Percentiles rank a stretch among this genome's conserved stretches.
Evolutionary conservation across 2,329 filamentous ascomycete species (phyloP).

Genomic region (Phyllosticta capitalensis): DNA sequence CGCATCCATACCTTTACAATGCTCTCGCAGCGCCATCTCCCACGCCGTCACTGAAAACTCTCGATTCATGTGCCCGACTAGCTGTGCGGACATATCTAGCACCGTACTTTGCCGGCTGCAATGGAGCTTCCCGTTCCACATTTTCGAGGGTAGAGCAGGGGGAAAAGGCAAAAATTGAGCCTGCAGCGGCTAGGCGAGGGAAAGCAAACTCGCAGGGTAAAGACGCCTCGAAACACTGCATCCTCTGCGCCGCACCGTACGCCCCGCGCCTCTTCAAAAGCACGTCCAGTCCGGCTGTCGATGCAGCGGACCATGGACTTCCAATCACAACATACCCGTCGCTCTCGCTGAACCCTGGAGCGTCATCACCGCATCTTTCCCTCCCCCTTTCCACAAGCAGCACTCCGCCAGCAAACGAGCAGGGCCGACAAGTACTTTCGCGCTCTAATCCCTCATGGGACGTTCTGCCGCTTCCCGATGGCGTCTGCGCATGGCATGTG

Average conservation of each 20-base stretch:
- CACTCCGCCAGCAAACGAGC: background rate
- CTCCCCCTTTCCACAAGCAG: background rate
- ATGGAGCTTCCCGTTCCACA: background rate
- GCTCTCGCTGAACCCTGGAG: background rate
- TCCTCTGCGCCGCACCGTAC: conserved; percentile 23
- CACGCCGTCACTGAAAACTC: conserved; percentile 10
- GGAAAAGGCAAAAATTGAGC: too few species aligned
- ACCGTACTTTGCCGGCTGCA: conserved; percentile 5
- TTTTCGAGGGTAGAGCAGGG: background rate
- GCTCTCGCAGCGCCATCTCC: conserved; percentile 15
- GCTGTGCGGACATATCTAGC: conserved; percentile 22
- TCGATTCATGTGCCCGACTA: conserved; percentile 21
- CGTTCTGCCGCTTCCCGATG: conserved; percentile 21
- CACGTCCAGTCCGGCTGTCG: conserved; percentile 18
- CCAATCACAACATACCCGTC: background rate
- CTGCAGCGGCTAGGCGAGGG: background rate
- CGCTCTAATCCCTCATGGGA: conserved; percentile 9
- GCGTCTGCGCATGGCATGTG: conserved; percentile 27
- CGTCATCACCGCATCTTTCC: background rate
- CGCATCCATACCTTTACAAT: conserved; percentile 22
- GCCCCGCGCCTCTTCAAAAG: conserved; percentile 22
- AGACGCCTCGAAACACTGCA: conserved; percentile 18
- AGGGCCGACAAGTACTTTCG: background rate
- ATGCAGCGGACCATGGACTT: background rate
- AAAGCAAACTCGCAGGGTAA: background rate